Conservation (phyloP, 495 filamentous ascomycete genomes). For the Penicillium crystallinum region DNA sequence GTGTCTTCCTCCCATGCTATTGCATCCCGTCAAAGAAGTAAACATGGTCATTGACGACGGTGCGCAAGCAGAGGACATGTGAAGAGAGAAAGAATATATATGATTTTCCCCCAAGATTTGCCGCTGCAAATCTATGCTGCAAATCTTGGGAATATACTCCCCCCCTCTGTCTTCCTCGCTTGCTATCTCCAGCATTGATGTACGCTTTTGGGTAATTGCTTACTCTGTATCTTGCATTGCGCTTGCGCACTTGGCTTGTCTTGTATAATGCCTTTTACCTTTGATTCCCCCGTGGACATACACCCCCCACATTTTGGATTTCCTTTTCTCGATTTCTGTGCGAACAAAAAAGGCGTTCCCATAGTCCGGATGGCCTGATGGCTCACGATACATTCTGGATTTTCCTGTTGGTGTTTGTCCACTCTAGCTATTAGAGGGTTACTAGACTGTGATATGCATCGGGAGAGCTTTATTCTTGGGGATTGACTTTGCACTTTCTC, state of each 20-base stretch:
- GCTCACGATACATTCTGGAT: conserved; percentile 4
- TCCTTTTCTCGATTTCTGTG: neutral
- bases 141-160: neutral
- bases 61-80: conserved; percentile 22
- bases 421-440: neutral
- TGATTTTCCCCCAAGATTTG: neutral
- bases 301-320: conserved; percentile 2
- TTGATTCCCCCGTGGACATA: neutral
- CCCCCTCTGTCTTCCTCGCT: neutral
- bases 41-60: conserved; percentile 65
- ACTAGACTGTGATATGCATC: neutral
- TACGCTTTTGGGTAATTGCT: neutral
- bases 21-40: conserved; percentile 90
- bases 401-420: neutral
- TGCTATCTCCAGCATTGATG: neutral
- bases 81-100: conserved; percentile 1
- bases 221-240: neutral
- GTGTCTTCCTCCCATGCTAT: conserved; percentile 86
- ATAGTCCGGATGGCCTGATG: neutral
- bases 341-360: conserved; percentile 7
- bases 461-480: neutral
- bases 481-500: neutral
- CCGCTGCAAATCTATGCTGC: neutral
- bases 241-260: neutral
- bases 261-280: conserved; percentile 5